These are phyloP conservation scores for Tremella mesenterica DNA, from an alignment of 768 basidiomycete genomes.

Conservation along the genomic window DNA sequence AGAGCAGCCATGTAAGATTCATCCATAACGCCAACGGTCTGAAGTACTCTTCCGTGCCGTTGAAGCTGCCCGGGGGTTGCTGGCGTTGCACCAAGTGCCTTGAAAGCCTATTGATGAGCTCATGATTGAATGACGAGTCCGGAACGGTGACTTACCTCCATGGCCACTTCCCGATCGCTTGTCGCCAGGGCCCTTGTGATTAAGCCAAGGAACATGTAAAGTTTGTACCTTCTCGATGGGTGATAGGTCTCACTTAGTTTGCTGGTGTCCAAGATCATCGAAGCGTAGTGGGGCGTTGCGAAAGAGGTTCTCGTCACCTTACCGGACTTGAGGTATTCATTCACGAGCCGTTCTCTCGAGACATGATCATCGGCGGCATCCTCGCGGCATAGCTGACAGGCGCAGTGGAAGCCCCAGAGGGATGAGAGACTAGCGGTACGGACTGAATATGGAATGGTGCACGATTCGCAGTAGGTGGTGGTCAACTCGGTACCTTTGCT, in stretches of 20 bases:
- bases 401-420: conserved; percentile 1
- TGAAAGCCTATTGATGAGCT: too few relatives aligned
- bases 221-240: neutral
- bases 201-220: neutral
- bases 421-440: neutral
- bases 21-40: neutral
- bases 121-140: too few relatives aligned
- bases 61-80: too few relatives aligned
- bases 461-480: neutral
- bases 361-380: neutral
- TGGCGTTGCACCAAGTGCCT: too few relatives aligned
- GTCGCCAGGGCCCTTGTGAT: too few relatives aligned
- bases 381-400: neutral
- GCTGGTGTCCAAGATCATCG: too few relatives aligned
- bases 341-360: neutral
- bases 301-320: neutral
- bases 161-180: too few relatives aligned
- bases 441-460: neutral
- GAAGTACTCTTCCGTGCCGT: conserved; percentile 1
- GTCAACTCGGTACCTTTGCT: neutral
- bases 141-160: too few relatives aligned
- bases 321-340: neutral
- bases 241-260: neutral
- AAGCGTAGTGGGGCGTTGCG: too few relatives aligned
- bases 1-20: neutral